Conservation (phyloP, 371 early-diverging fungal genomes). For the Mortierella sp. region DNA sequence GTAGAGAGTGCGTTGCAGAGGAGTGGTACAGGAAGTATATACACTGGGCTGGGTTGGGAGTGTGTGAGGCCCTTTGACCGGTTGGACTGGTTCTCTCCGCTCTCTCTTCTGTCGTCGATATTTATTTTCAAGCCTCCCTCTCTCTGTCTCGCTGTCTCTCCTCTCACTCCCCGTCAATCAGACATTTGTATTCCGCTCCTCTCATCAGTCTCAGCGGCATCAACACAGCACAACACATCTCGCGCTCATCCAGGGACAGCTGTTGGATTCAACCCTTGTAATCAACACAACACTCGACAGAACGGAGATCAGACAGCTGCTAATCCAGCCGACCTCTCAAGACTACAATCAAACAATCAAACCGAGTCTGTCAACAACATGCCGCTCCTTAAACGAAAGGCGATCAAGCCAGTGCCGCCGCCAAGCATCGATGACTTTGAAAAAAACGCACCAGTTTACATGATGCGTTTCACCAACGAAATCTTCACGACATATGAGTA, state of each 20-base stretch:
- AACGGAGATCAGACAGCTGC: too few relatives aligned
- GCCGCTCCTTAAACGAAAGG: constrained; percentile 73
- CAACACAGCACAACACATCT: too few relatives aligned
- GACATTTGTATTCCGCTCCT: too few relatives aligned
- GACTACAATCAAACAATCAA: not conserved
- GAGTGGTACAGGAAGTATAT: too few relatives aligned
- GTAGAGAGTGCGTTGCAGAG: too few relatives aligned
- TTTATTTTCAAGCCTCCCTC: constrained; percentile 2
- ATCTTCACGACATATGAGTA: constrained; percentile 88
- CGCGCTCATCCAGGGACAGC: too few relatives aligned
- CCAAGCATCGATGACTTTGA: constrained; percentile 59
- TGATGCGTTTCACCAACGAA: constrained; percentile 84
- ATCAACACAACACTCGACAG: too few relatives aligned
- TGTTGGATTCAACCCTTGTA: too few relatives aligned
- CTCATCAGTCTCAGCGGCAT: too few relatives aligned
- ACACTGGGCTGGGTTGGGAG: too few relatives aligned
- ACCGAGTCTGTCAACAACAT: constrained; percentile 17
- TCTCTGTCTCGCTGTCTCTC: not conserved
- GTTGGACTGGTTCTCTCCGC: not conserved
- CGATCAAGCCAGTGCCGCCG: constrained; percentile 58
- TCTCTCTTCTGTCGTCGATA: not conserved
- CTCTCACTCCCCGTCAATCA: not conserved
- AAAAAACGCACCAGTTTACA: constrained; percentile 74
- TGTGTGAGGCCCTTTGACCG: too few relatives aligned
- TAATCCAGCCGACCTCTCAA: not conserved